A percentile compares a stretch with the other conserved stretches of the same genome.
phyloP scores from a whole-genome alignment of 2,329 filamentous ascomycete genomes.

The Diplodia sapinea region DNA sequence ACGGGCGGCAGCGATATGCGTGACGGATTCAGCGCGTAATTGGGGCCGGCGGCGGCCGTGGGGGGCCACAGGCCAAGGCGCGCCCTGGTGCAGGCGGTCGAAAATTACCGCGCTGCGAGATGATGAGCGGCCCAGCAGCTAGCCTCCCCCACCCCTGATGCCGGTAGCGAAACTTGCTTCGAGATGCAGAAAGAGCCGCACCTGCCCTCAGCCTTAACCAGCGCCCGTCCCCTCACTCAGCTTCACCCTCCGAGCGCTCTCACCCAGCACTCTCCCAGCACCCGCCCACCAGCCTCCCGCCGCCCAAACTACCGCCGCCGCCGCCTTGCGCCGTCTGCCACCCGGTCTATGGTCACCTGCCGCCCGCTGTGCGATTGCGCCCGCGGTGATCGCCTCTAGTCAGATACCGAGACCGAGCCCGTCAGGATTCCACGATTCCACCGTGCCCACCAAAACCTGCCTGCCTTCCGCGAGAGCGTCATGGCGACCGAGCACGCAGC shows the following conservation, averaged over 20 bases:
- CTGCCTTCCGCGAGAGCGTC: neutral
- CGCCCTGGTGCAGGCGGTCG: neutral
- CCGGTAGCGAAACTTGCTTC: constrained; percentile 28
- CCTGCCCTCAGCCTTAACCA: constrained; percentile 24
- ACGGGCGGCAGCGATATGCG: constrained; percentile 1
- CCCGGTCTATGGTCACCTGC: neutral
- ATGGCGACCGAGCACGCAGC: constrained; percentile 26
- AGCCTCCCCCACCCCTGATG: constrained; percentile 17
- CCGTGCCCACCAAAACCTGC: constrained; percentile 12
- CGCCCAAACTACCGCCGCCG: neutral
- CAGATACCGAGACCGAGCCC: constrained; percentile 11
- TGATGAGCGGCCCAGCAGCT: constrained; percentile 7
- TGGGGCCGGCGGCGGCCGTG: constrained; percentile 26
- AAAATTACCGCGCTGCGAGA: constrained; percentile 22
- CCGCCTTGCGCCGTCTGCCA: neutral
- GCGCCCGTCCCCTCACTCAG: neutral
- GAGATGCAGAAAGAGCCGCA: constrained; percentile 26
- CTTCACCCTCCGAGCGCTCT: neutral
- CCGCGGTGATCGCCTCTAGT: constrained; percentile 16
- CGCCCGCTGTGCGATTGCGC: constrained; percentile 7
- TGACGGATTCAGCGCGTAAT: constrained; percentile 27
- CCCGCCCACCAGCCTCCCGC: neutral
- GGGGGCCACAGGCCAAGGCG: constrained; percentile 15
- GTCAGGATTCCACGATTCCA: constrained; percentile 15
- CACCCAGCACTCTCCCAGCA: neutral